These are phyloP conservation scores for Hibiscus trionum DNA, from an alignment of 345 rosid genomes.

Conservation along the genomic window DNA sequence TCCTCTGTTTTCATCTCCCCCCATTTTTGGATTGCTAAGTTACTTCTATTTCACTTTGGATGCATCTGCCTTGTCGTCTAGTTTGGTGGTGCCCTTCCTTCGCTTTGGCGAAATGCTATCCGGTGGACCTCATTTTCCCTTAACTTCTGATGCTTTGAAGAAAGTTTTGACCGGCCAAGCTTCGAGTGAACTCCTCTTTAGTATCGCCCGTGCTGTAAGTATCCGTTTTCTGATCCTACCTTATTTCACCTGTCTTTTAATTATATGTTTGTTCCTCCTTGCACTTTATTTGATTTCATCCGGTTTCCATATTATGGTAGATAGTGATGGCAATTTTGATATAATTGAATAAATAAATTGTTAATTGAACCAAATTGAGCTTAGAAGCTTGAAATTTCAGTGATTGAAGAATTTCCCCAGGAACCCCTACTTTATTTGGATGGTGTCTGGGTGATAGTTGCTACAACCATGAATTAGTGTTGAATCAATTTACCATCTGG, in stretches of 20 bases:
- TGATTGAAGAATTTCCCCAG: background rate
- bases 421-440: background rate
- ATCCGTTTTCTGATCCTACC: background rate
- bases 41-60: background rate
- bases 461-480: background rate
- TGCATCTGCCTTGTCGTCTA: constrained; percentile 14
- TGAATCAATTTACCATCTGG: background rate
- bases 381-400: background rate
- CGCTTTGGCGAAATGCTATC: constrained; percentile 69
- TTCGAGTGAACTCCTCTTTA: constrained; percentile 54
- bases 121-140: constrained; percentile 85
- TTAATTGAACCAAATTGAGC: background rate
- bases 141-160: constrained; percentile 84
- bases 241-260: too few species aligned
- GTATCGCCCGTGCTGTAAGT: constrained; percentile 82
- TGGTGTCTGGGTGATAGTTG: background rate
- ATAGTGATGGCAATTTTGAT: background rate
- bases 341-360: background rate
- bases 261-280: background rate
- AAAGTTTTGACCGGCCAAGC: constrained; percentile 84
- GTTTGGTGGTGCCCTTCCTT: constrained; percentile 88
- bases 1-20: background rate
- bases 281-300: background rate
- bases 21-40: background rate
- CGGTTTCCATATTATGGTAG: background rate